These are phyloP conservation scores for Penicilliopsis zonata DNA, from an alignment of 495 filamentous ascomycete species.

Conservation along the genomic window DNA sequence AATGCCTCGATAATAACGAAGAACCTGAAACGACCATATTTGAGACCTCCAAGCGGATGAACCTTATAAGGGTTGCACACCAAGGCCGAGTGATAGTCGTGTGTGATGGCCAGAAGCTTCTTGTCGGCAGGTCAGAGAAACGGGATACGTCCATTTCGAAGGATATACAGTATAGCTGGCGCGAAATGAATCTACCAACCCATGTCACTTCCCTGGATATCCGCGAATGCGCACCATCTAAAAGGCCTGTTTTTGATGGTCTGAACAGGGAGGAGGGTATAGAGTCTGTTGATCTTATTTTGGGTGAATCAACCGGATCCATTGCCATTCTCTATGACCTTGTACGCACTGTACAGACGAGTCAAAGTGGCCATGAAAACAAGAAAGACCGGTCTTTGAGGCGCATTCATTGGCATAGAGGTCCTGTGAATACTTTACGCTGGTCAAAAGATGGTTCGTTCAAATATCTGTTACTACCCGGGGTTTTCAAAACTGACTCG, in stretches of 20 bases:
- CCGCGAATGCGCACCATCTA: conserved; percentile 5
- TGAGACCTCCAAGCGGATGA: conserved; percentile 18
- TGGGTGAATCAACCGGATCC: conserved; percentile 62
- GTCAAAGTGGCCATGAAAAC: conserved; percentile 18
- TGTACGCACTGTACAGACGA: conserved; percentile 38
- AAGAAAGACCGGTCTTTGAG: conserved; percentile 30
- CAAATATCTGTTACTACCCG: too few relatives aligned
- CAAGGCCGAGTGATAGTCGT: conserved; percentile 24
- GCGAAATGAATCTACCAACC: conserved; percentile 28
- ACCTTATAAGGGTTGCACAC: conserved; percentile 16
- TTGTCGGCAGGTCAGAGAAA: conserved; percentile 16
- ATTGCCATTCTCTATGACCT: conserved; percentile 72
- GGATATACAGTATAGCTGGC: conserved; percentile 36
- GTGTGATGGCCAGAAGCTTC: conserved; percentile 20
- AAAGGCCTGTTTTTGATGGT: conserved; percentile 20
- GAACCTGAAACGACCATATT: conserved; percentile 12
- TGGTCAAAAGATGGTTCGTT: conserved; percentile 82
- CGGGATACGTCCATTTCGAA: conserved; percentile 5
- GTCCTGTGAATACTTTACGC: conserved; percentile 64
- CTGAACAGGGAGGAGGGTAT: conserved; percentile 10
- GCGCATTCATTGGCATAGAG: conserved; percentile 84
- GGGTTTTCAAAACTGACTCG: conserved; percentile 1
- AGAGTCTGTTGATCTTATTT: conserved; percentile 48
- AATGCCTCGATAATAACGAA: conserved; percentile 14
- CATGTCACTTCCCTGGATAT: conserved; percentile 23